Evolutionary conservation across 257 asterid species (phyloP), one percentile per base, ranked within the genome.

Genomic region (Nicotiana sylvestris): DNA sequence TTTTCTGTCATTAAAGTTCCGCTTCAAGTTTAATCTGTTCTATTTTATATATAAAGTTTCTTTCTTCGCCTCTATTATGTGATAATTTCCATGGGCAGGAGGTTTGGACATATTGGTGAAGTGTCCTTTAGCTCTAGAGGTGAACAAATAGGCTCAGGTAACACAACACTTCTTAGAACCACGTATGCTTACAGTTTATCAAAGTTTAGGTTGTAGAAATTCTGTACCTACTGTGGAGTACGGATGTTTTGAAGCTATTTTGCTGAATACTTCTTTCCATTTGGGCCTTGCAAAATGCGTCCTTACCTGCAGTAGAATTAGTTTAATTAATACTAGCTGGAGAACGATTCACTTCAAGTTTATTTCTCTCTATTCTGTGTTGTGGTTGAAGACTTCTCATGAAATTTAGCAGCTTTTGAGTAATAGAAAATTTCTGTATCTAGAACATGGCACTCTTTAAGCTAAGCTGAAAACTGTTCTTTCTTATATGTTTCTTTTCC

Each of bases 261-360:
- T 95, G 86, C 86, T 86, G 90, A 95, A 95, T 85, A 92, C 98
- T 80, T 95, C 92, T 76, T 79, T 90, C 99, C 98, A 95, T 65
- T 89, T 84, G 61, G 91, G 91, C 86, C 86, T 82, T 25, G 82
- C 85, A 6, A 89, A 86, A 80, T 84, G 88, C 39, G 87, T 95
- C 85, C 92, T 88, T 62, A 93, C 99, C 99, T 95, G 93, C 88
- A 86, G 64, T 51, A 87, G 13, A 65, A 18, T 27, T 66, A 65
- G 33, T 66, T 55, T 66, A 17, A 13, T 67, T 81, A 72, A 25
- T 72, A 43, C 70, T 72, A 15, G 62, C 15, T 69, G 58, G 81
- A 57, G 56, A 58, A 82, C 25, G n/a, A 12, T 51, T 81, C 64
- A 29, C 64, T 43, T 29, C 62, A 51, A 7, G 80, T 76, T 76